Evolutionary conservation across 768 basidiomycete species (phyloP).

Genomic region (Serendipita sp.): DNA sequence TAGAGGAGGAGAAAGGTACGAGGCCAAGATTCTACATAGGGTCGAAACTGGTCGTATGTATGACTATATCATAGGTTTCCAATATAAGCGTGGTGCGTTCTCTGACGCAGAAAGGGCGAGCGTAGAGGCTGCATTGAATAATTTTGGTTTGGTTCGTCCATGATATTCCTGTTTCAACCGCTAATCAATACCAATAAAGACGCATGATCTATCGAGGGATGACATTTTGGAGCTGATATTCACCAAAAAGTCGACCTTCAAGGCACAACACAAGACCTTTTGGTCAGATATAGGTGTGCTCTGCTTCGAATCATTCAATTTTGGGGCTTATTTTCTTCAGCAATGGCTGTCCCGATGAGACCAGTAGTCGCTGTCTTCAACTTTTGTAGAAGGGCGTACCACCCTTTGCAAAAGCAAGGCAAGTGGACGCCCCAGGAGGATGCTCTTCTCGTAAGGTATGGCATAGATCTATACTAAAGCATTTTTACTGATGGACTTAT

Average conservation of each 20-base stretch:
- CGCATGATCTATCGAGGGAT: slow-evolving; percentile 35
- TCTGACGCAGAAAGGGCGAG: slow-evolving; percentile 62
- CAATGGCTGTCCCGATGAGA: slow-evolving; percentile 52
- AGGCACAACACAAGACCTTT: slow-evolving; percentile 46
- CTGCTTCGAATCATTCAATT: neutral
- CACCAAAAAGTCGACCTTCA: slow-evolving; percentile 35
- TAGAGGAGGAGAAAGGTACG: slow-evolving; percentile 53
- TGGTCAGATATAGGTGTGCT: slow-evolving; percentile 68
- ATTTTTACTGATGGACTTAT: neutral
- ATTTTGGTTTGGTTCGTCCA: slow-evolving; percentile 39
- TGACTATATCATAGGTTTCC: slow-evolving; percentile 36
- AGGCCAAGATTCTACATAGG: neutral
- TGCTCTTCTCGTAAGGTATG: slow-evolving; percentile 46
- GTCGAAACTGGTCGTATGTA: neutral
- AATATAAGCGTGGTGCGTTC: slow-evolving; percentile 80
- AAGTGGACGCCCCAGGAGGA: slow-evolving; percentile 59
- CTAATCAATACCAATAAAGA: slow-evolving; percentile 21
- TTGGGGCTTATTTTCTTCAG: slow-evolving; percentile 25
- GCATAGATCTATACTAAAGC: slow-evolving; percentile 25
- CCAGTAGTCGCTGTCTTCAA: slow-evolving; percentile 78
- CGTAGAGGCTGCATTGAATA: slow-evolving; percentile 45
- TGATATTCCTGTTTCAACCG: neutral
- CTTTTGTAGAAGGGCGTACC: slow-evolving; percentile 51
- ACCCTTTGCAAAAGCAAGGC: slow-evolving; percentile 56
- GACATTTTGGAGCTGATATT: slow-evolving; percentile 53